Evolutionary conservation across 1,284 basidiomycete species (phyloP), one percentile per base, ranked within the genome.

Genomic region (Golubevia sp.): DNA sequence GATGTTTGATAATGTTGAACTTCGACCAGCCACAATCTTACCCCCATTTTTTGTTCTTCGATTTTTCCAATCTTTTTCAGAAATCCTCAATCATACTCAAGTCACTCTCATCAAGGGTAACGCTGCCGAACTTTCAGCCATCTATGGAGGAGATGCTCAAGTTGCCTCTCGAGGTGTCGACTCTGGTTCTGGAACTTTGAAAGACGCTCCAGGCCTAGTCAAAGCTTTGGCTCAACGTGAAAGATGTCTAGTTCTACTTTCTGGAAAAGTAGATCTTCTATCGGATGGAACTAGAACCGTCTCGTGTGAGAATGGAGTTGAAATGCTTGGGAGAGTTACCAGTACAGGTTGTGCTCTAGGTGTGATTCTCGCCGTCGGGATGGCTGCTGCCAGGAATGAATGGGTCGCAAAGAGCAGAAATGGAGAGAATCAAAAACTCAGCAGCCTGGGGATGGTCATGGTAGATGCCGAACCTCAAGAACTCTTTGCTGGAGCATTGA

Each of bases 101-200:
- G 66, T 81, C 23, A 79, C 79, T 13, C 56, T 82, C 24, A 64
- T 82, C 56, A 82, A 82, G 61, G 79, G 79, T 7, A 82, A 82
- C 51, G 78, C 78, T 0, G 77, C 75, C 18, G 79, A 82, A 57
- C 58, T 82, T 4, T 66, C 66, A 11, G 53, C 71, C 6, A 72
- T 82, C 20, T 50, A 56, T 25, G 68, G 68, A 20, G 70, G 71
- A 13, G 66, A 66, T 24, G 55, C 49, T 8, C 70, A 78, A 44
- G 77, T 75, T 5, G 56, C 60, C 18, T 66, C 70, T n/a, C 61
- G 77, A 26, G 79, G 79, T n/a, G 79, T 82, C 30, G 79, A 82
- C 53, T 66, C 64, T 0, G 79, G 78, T 8, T 55, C 68, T 2
- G 78, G 79, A 8, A 44, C 56, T 5, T 58, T 82, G 1, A 62